Evolutionary conservation across 495 filamentous ascomycete genomes (phyloP).

Genomic region (Chaetomium fimeti): DNA sequence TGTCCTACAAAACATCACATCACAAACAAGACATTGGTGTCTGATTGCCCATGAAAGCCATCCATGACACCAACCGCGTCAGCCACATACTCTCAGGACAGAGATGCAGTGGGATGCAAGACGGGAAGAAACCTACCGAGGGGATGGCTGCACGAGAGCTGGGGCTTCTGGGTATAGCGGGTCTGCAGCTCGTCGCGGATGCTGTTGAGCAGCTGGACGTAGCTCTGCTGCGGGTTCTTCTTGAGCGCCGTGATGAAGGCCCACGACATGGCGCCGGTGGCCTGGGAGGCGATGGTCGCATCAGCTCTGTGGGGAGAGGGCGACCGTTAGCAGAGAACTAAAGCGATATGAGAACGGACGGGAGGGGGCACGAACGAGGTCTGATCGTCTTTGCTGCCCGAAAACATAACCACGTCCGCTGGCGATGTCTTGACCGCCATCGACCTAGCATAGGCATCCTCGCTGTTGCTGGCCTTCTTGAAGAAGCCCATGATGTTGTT

Average conservation of each 20-base stretch:
- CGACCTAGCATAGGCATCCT: slow-evolving; percentile 75
- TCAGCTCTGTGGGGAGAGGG: slow-evolving; percentile 51
- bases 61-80: slow-evolving; percentile 14
- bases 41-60: slow-evolving; percentile 29
- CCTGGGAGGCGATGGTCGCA: slow-evolving; percentile 69
- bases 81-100: not conserved
- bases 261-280: slow-evolving; percentile 97
- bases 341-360: slow-evolving; percentile 10
- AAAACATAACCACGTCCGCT: slow-evolving; percentile 97
- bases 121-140: slow-evolving; percentile 58
- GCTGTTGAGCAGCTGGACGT: slow-evolving; percentile 90
- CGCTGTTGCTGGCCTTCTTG: slow-evolving; percentile 87
- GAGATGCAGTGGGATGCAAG: not conserved
- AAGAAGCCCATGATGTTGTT: slow-evolving; percentile 80
- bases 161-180: slow-evolving; percentile 94
- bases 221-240: slow-evolving; percentile 98
- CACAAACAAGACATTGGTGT: slow-evolving; percentile 54
- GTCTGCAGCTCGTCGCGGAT: slow-evolving; percentile 87
- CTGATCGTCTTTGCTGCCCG: slow-evolving; percentile 92
- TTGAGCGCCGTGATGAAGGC: slow-evolving; percentile 91
- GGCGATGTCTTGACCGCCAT: slow-evolving; percentile 88
- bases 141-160: slow-evolving; percentile 94
- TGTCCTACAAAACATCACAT: slow-evolving; percentile 38
- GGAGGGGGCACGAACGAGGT: slow-evolving; percentile 67
- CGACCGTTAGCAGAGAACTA: not conserved